Evolutionary conservation across 345 rosid species (phyloP).

Genomic region (Sisymbrium altissimum): DNA sequence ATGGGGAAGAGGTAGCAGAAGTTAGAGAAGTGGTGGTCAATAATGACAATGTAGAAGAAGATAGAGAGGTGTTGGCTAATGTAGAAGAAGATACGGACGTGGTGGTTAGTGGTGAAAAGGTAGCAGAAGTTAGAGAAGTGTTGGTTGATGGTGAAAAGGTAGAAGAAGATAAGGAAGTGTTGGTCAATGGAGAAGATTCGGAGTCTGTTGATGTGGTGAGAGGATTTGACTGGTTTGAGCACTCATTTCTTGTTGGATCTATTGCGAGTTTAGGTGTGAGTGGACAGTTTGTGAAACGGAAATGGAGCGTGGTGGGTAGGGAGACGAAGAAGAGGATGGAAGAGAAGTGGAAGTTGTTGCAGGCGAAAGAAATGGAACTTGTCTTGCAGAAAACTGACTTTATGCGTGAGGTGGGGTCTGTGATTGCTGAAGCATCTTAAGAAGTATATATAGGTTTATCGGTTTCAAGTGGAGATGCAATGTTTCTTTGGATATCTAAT

Average conservation of each 20-base stretch:
- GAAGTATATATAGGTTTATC: not conserved
- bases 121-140: not conserved
- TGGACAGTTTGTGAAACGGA: not conserved
- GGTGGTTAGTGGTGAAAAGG: not conserved
- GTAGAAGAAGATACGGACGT: not conserved
- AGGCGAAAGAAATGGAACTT: not conserved
- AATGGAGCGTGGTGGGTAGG: not conserved
- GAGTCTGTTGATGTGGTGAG: not conserved
- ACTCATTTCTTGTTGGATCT: not conserved
- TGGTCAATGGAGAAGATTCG: not conserved
- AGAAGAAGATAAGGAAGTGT: not conserved
- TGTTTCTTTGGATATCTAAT: not conserved
- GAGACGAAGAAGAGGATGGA: constrained; percentile 1
- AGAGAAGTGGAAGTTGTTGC: not conserved
- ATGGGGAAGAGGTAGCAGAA: not conserved
- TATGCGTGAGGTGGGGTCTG: not conserved
- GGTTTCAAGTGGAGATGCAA: not conserved
- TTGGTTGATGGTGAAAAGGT: not conserved
- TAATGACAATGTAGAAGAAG: not conserved
- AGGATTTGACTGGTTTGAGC: not conserved
- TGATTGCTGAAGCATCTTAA: not conserved
- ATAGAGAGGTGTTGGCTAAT: not conserved
- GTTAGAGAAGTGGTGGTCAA: too few relatives aligned
- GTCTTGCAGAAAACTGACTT: not conserved
- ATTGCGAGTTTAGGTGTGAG: not conserved